Evolutionary conservation across 2,329 filamentous ascomycete species (phyloP).

Genomic region (Cryoendolithus antarcticus): DNA sequence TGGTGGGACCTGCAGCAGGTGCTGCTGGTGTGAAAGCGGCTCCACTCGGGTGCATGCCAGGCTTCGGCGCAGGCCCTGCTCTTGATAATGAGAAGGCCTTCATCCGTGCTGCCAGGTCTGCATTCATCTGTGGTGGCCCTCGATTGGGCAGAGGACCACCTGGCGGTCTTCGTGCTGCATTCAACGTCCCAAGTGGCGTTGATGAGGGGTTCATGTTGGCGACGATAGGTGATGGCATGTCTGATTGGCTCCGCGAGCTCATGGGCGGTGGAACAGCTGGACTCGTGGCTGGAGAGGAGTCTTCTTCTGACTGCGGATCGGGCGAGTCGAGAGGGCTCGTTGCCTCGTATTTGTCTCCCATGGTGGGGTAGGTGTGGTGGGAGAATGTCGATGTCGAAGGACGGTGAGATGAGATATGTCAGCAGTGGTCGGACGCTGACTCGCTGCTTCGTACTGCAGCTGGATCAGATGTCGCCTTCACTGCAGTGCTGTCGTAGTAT

Average conservation of each 20-base stretch:
- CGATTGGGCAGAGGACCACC: slow-evolving; percentile 30
- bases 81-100: slow-evolving; percentile 56
- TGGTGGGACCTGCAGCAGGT: slow-evolving; percentile 4
- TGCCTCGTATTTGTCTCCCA: slow-evolving; percentile 5
- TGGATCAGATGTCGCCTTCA: no score
- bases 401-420: slow-evolving; percentile 15
- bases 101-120: slow-evolving; percentile 56
- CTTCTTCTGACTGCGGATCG: slow-evolving; percentile 7
- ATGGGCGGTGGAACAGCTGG: not conserved
- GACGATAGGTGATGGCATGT: slow-evolving; percentile 2
- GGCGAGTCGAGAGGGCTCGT: slow-evolving; percentile 4
- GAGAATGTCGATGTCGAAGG: slow-evolving; percentile 7
- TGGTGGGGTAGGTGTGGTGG: slow-evolving; percentile 2
- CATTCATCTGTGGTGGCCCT: slow-evolving; percentile 32
- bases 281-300: slow-evolving; percentile 3
- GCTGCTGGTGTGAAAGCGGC: not conserved
- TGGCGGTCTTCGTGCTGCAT: slow-evolving; percentile 47
- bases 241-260: no score
- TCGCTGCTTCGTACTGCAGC: not conserved
- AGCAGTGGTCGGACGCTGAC: not conserved
- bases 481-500: no score
- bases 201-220: slow-evolving; percentile 63
- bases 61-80: slow-evolving; percentile 37
- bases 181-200: slow-evolving; percentile 68
- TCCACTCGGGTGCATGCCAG: slow-evolving; percentile 1